Base-by-base conservation (phyloP, 2,329 filamentous ascomycete genomes). In the Neonectria ditissima region DNA sequence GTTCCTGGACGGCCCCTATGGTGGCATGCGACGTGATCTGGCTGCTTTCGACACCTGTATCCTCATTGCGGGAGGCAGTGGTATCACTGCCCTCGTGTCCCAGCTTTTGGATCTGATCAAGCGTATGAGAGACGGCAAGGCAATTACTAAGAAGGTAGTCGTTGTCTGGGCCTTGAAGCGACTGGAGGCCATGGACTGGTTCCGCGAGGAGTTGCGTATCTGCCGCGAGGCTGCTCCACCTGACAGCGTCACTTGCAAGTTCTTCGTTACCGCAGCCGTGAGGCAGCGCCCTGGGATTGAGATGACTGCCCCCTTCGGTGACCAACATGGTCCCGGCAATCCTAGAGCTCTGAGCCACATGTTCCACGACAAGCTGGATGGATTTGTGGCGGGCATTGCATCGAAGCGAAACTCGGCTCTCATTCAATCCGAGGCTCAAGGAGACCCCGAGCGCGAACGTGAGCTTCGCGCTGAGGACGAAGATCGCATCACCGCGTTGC, bases 131-230 rank as follows among this genome's bases (percentile, higher is more conserved):
- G 94, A 97, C 75, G 92, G 93, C 53, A 97, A 97, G 78, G 94
- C 95, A 34, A 93, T 97, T 47, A 97, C 94, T 2, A 93, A 92
- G 76, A 92, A 91, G 68, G 91, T 98, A 5, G 91, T 96, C 16
- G 92, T 98, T 1, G 88, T 98, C n/a, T 98, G 95, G 95, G 90
- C 94, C 5, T 83, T 97, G 69, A 97, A 96, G 79, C 89, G 92
- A 59, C 89, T 96, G 14, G 95, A 97, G 78, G 93, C 93, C 1
- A 93, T 98, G 89, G 93, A 97, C 76, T 98, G 95, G 95, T 98
- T 97, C 84, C 92, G 93, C 69, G 94, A 97, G 79, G 95, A 97
- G 78, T 84, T 97, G 62, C 88, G 94, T 51, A 97, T 97, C 73
- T 97, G 95, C 80, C 88, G 93, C 72, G 93, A 97, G 78, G 91